Evolutionary conservation across 2,329 filamentous ascomycete species (phyloP).

Genomic region (Diaporthe sp.): DNA sequence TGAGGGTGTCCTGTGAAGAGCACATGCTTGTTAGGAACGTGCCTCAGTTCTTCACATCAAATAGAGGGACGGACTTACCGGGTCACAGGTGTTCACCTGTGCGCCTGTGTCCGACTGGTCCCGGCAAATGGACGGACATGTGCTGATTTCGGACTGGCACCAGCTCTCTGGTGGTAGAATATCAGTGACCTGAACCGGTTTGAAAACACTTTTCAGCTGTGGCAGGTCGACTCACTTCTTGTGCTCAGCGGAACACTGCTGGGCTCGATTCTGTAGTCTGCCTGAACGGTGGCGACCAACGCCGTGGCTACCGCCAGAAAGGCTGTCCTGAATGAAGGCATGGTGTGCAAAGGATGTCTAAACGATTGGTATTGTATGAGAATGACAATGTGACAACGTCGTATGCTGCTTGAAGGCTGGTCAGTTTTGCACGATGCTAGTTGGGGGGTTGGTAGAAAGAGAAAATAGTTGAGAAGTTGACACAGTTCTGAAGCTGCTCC

Average conservation of each 20-base stretch:
- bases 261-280: slow-evolving; percentile 74
- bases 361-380: background rate
- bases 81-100: slow-evolving; percentile 75
- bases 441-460: background rate
- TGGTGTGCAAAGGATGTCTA: slow-evolving; percentile 49
- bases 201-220: background rate
- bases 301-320: slow-evolving; percentile 68
- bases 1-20: slow-evolving; percentile 65
- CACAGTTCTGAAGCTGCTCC: background rate
- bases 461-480: background rate
- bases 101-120: slow-evolving; percentile 68
- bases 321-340: slow-evolving; percentile 68
- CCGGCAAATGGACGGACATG: slow-evolving; percentile 80
- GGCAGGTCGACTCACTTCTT: slow-evolving; percentile 61
- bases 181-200: slow-evolving; percentile 36
- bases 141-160: slow-evolving; percentile 73
- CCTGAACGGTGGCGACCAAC: slow-evolving; percentile 66
- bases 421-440: background rate
- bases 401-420: background rate
- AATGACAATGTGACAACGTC: background rate
- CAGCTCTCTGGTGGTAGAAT: slow-evolving; percentile 64
- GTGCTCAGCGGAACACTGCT: slow-evolving; percentile 65
- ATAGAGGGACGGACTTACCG: slow-evolving; percentile 59
- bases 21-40: background rate
- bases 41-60: background rate